phyloP scores from a whole-genome alignment of 306 rosid species.

The Ochetophila trinervis region DNA sequence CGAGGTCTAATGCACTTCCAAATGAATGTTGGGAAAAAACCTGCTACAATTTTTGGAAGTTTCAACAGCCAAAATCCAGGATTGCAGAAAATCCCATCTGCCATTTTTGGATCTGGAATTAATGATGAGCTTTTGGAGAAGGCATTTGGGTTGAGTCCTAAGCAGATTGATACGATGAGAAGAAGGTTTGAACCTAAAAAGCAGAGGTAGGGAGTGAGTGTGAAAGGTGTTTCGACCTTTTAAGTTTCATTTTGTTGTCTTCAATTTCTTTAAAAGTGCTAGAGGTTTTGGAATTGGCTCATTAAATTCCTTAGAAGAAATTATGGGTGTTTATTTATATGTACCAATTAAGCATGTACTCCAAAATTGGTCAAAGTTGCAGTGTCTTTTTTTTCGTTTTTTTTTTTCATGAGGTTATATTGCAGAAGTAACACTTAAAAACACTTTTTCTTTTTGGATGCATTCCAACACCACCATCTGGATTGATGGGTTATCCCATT shows the following conservation, averaged over 20 bases:
- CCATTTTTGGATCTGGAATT: slow-evolving; percentile 85
- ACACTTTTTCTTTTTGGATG: too few relatives aligned
- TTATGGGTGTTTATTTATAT: not conserved
- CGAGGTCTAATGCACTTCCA: slow-evolving; percentile 77
- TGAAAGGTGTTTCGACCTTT: too few relatives aligned
- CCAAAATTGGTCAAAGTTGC: too few relatives aligned
- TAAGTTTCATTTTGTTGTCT: slow-evolving; percentile 16
- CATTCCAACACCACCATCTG: too few relatives aligned
- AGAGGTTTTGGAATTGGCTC: not conserved
- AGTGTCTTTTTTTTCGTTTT: too few relatives aligned
- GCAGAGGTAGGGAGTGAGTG: slow-evolving; percentile 23
- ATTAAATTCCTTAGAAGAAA: not conserved
- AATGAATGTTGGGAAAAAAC: slow-evolving; percentile 79
- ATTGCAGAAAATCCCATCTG: slow-evolving; percentile 59
- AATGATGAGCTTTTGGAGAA: slow-evolving; percentile 65
- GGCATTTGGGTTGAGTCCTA: slow-evolving; percentile 78
- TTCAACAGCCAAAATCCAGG: slow-evolving; percentile 95
- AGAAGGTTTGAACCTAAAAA: slow-evolving; percentile 60
- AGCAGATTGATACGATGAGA: slow-evolving; percentile 69
- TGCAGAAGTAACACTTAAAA: too few relatives aligned
- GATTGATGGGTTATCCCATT: too few relatives aligned
- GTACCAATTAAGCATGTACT: not conserved
- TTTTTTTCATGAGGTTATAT: not conserved
- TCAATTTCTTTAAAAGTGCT: slow-evolving; percentile 3
- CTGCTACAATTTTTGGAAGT: slow-evolving; percentile 69